phyloP scores from a whole-genome alignment of 352 stramenopile genomes.

The Phytopythium oedochilum region DNA sequence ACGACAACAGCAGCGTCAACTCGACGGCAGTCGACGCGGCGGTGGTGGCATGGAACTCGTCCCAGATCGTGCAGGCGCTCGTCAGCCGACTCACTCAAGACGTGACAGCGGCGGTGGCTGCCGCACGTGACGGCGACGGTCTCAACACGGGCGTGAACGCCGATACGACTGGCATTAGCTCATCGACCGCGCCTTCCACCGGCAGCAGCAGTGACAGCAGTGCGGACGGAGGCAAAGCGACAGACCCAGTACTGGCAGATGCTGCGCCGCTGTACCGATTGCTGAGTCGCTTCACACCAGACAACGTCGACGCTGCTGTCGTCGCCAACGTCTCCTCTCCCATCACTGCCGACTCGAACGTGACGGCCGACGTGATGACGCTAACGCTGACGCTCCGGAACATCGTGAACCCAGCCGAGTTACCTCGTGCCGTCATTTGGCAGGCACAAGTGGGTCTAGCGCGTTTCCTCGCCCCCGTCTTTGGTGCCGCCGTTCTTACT shows the following conservation, averaged over 20 bases:
- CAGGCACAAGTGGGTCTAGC: conserved; percentile 39
- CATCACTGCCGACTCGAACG: not conserved
- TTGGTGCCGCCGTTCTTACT: not conserved
- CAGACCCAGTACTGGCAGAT: not conserved
- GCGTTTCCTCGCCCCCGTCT: conserved; percentile 28
- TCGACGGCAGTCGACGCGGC: not conserved
- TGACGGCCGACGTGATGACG: conserved; percentile 11
- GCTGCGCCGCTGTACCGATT: not conserved
- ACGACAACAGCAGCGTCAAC: not conserved
- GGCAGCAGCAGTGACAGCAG: not conserved
- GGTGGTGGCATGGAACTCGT: not conserved
- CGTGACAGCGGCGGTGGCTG: not conserved
- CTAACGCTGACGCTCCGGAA: conserved; percentile 42
- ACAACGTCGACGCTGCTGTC: not conserved
- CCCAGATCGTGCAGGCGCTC: not conserved
- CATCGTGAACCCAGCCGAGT: conserved; percentile 23
- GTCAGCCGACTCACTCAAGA: not conserved
- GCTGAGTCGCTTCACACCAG: not conserved
- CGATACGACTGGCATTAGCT: not conserved
- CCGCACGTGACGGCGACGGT: not conserved
- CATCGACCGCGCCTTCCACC: not conserved
- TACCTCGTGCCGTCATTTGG: conserved; percentile 35
- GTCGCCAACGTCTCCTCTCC: not conserved
- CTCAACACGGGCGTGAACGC: not conserved
- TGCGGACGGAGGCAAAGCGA: not conserved